Base-by-base conservation (phyloP, 208 protist species). In the Acanthamoeba royreba region DNA sequence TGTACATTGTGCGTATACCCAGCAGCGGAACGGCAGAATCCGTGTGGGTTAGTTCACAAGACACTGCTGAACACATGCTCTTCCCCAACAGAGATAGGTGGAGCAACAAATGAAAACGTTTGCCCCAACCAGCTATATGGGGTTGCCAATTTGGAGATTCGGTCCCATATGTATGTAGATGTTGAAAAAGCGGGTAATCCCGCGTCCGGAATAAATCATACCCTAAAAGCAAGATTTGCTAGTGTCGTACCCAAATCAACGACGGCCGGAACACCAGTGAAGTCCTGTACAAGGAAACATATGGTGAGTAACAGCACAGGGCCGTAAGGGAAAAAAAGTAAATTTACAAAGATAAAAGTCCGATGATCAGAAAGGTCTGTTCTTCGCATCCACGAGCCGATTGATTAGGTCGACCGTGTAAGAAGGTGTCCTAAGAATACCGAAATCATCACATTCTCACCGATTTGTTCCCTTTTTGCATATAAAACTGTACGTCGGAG, bases 231-330 rank as follows among this genome's bases (percentile, higher is more conserved):
- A 25, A 25, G 52, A 61, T 22, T 28, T 28, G 19, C n/a, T n/a
- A n/a, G n/a, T n/a, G n/a, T 25, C 77, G 4, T 8, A 94, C 92
- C 98, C 35, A 99, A 97, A 96, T 99, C 98, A 52, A 99, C 98
- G 42, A 99, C 97, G 77, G 98, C 98, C 42, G 98, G 98, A 72
- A 99, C 98, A 92, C 98, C 98, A 28, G 98, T 99, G 94, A 99
- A 98, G 95, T 99, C 98, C 96, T 93, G 90, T 25, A 42, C 49
- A 7, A 74, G 8, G 9, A 31, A 8, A 69, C 25, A 74, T 38
- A 42, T 43, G 15, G 15, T 58, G 22, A 87, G n/a, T 25, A 35
- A 22, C n/a, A 15, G 11, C 22, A 1, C 5, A 49, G 33, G 22
- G 22, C 33, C 17, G 63, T 17, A 74, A 5, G 17, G 7, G 2